These are phyloP conservation scores for Trypanosomatidae sp. DNA, from an alignment of 208 protist species.

Conservation along the genomic window DNA sequence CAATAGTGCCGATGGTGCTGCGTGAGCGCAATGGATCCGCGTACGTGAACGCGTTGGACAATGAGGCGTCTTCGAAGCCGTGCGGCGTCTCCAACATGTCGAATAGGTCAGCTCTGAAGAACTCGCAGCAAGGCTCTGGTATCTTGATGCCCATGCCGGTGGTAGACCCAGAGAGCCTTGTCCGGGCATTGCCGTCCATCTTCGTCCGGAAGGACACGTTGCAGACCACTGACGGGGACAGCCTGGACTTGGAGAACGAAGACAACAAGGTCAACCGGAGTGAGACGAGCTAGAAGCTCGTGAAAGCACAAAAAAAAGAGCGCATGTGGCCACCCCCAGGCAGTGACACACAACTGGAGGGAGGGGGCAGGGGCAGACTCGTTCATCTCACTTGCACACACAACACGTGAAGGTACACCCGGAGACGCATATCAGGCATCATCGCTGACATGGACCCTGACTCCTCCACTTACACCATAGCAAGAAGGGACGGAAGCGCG, in stretches of 20 bases:
- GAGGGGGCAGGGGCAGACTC: not conserved
- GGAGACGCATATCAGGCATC: not conserved
- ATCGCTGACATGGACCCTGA: not conserved
- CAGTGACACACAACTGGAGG: not conserved
- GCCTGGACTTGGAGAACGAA: constrained; percentile 4
- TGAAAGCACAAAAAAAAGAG: not conserved
- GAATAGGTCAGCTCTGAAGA: not conserved
- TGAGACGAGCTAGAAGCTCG: not conserved
- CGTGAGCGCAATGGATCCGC: constrained; percentile 39
- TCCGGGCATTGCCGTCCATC: constrained; percentile 20
- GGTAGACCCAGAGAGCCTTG: constrained; percentile 21
- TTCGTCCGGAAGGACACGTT: constrained; percentile 19
- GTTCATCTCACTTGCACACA: not conserved
- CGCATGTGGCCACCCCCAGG: not conserved
- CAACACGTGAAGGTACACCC: not conserved
- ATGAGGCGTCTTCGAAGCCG: constrained; percentile 14
- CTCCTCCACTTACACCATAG: not conserved
- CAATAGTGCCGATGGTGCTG: constrained; percentile 46
- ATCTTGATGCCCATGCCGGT: constrained; percentile 13
- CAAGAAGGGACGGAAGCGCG: not conserved
- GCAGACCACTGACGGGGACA: constrained; percentile 15
- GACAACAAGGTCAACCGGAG: not conserved
- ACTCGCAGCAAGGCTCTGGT: not conserved
- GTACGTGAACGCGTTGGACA: constrained; percentile 23
- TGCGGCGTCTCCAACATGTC: not conserved